A percentile compares a stretch with the other conserved stretches of the same genome.
phyloP scores from a whole-genome alignment of 805 yeast species.

The Yarrowia yakushimensis region DNA sequence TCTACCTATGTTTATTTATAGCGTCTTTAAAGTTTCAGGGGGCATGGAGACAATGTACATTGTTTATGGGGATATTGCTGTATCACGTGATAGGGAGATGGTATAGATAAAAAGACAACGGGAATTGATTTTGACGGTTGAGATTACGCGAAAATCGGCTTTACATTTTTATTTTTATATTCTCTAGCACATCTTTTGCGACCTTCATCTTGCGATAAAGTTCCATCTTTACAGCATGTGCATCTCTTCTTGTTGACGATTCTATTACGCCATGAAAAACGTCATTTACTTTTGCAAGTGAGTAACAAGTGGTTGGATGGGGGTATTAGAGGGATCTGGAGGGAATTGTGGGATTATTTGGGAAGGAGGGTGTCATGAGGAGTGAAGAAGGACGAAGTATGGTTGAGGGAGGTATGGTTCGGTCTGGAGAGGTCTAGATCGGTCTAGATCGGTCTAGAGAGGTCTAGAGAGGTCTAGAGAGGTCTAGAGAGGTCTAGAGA shows the following conservation, averaged over 20 bases:
- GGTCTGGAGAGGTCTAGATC: no score
- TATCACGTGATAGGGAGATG: neutral
- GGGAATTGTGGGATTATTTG: no score
- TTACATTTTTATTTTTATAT: neutral
- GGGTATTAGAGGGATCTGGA: neutral
- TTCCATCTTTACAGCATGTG: neutral
- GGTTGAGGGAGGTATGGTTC: no score
- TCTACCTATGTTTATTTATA: neutral
- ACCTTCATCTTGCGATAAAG: neutral
- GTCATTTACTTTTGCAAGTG: constrained; percentile 25
- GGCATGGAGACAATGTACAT: neutral
- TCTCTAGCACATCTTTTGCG: neutral
- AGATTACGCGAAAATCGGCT: neutral
- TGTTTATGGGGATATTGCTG: neutral
- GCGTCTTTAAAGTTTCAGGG: neutral
- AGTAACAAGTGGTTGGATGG: neutral
- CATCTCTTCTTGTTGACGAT: neutral
- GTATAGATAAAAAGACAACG: no score
- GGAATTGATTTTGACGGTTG: neutral
- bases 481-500: no score
- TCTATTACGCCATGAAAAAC: neutral
- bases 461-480: no score
- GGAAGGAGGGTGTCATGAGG: no score
- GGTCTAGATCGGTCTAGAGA: no score
- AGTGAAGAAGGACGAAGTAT: no score